These are phyloP conservation scores for Malassezia sp. DNA, from an alignment of 1,284 basidiomycete genomes.

Conservation along the genomic window DNA sequence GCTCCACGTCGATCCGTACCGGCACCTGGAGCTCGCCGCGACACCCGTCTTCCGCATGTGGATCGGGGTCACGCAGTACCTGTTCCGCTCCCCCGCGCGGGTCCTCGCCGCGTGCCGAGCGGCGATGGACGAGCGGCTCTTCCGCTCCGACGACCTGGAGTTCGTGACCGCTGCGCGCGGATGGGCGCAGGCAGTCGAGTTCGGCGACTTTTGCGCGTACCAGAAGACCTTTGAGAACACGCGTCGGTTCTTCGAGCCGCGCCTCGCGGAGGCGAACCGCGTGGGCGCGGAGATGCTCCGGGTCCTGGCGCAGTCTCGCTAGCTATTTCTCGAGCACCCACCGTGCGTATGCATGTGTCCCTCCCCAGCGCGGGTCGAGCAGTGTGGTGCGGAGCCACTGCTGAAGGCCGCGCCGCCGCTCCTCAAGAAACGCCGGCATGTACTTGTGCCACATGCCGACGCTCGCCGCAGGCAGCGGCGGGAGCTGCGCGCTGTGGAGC, in stretches of 20 bases:
- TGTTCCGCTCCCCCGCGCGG: conserved; percentile 59
- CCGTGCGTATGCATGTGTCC: conserved; percentile 16
- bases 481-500: no score
- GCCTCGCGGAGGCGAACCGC: conserved; percentile 74
- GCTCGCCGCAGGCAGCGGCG: conserved; percentile 24
- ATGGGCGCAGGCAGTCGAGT: conserved; percentile 65
- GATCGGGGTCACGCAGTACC: conserved; percentile 92
- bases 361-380: conserved; percentile 31
- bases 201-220: conserved; percentile 85
- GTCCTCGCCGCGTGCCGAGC: conserved; percentile 49
- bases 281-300: conserved; percentile 84
- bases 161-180: conserved; percentile 89
- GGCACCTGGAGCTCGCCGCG: conserved; percentile 82
- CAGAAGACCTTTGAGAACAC: conserved; percentile 69
- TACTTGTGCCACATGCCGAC: conserved; percentile 34
- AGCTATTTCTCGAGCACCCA: conserved; percentile 30
- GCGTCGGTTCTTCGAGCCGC: conserved; percentile 64
- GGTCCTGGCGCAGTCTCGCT: conserved; percentile 51
- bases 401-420: conserved; percentile 30
- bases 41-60: conserved; percentile 93
- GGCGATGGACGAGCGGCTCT: conserved; percentile 65
- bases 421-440: conserved; percentile 29
- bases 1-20: conserved; percentile 75
- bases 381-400: conserved; percentile 28
- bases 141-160: conserved; percentile 79